Evolutionary conservation across 768 basidiomycete species (phyloP), one percentile per base, ranked within the genome.

Genomic region (Galerina marginata): DNA sequence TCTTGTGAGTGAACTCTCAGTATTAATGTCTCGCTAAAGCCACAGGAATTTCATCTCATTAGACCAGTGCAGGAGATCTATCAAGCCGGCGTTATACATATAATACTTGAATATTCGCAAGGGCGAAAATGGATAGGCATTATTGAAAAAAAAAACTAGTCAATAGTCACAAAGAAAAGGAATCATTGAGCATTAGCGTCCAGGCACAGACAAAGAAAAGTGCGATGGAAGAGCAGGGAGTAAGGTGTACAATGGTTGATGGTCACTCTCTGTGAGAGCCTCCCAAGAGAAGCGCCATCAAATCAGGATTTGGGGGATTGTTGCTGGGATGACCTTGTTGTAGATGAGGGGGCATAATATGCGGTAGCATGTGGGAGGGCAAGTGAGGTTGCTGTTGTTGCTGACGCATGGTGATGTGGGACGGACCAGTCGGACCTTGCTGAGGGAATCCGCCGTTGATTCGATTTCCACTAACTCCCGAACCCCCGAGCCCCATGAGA

Each of bases 261-360:
- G 59, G 40, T 86, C 77, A 92, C 66, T 92, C 89, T 74, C 90
- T 79, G 65, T 84, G 87, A 56, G 76, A 67, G 56, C 88, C 89
- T 54, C 87, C 89, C 90, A 94, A 88, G 62, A 94, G 83, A 60
- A 94, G 81, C 46, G 92, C 86, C 88, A 94, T 93, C 65, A 94
- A 76, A 70, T 94, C 92, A 62, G 90, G 88, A 45, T 86, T 76
- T 37, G 85, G 83, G 67, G 86, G 86, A 61, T 77, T 85, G 69
- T 77, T 83, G 15, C 76, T 76, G 16, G 78, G 74, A 51, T 80
- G 77, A 29, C 80, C 80, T 75, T 86, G 87, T 67, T 85, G 89
- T 54, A 88, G 77, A 62, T 90, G 87, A 54, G 83, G 83, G 11
- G 82, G 81, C 61, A 85, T 65, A 56, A 80, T 71, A 64, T 80